Evolutionary conservation across 2,329 filamentous ascomycete genomes (phyloP).

Genomic region (Penicillium griseofulvum): DNA sequence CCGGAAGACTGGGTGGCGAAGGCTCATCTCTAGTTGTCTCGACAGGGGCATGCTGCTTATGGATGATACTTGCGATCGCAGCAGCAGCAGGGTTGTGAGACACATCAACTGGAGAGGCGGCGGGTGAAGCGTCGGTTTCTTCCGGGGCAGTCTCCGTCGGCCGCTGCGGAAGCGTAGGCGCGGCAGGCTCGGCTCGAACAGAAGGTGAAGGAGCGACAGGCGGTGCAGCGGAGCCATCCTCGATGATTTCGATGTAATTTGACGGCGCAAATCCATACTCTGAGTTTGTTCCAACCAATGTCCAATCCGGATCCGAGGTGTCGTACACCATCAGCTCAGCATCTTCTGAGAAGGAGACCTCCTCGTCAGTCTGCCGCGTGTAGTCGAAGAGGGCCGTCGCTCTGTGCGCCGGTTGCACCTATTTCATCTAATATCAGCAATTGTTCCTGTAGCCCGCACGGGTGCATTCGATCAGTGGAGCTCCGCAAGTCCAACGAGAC

Average conservation of each 20-base stretch:
- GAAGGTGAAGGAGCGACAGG: slow-evolving; percentile 24
- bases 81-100: slow-evolving; percentile 54
- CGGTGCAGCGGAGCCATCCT: slow-evolving; percentile 51
- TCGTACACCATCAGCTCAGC: slow-evolving; percentile 81
- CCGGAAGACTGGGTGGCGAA: slow-evolving; percentile 33
- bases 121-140: slow-evolving; percentile 25
- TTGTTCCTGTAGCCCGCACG: background rate
- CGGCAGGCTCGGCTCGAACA: slow-evolving; percentile 38
- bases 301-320: slow-evolving; percentile 92
- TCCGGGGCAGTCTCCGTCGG: slow-evolving; percentile 20
- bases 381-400: slow-evolving; percentile 98
- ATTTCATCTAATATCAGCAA: slow-evolving; percentile 12
- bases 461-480: background rate
- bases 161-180: slow-evolving; percentile 37
- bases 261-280: slow-evolving; percentile 93
- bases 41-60: slow-evolving; percentile 38
- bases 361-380: slow-evolving; percentile 93
- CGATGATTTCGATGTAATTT: slow-evolving; percentile 83
- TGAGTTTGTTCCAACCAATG: slow-evolving; percentile 76
- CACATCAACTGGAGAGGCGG: slow-evolving; percentile 43
- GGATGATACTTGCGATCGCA: slow-evolving; percentile 53
- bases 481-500: slow-evolving; percentile 24
- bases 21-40: slow-evolving; percentile 31
- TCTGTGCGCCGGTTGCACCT: slow-evolving; percentile 65
- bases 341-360: slow-evolving; percentile 92